Percentiles rank a stretch among this genome's conserved stretches.
These are phyloP conservation scores for Dovyalis caffra DNA, from an alignment of 345 rosid species.

Conservation along the genomic window DNA sequence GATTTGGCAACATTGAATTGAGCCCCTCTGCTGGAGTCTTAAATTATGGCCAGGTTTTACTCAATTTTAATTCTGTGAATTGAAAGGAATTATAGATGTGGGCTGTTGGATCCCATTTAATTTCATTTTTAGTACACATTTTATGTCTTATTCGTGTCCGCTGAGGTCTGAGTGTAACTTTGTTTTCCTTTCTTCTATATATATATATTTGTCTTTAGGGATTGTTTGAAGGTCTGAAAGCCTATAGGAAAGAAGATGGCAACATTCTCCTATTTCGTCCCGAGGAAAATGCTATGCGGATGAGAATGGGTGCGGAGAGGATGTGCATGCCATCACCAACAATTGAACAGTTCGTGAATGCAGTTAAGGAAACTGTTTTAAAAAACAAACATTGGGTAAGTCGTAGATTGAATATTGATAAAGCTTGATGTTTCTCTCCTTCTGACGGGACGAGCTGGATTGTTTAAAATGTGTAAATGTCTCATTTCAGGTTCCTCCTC, in stretches of 20 bases:
- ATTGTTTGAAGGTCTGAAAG: constrained; percentile 92
- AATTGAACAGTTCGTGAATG: constrained; percentile 80
- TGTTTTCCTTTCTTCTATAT: background rate
- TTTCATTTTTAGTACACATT: background rate
- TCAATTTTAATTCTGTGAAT: no score
- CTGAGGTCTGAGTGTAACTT: background rate
- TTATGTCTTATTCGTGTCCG: background rate
- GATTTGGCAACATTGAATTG: constrained; percentile 84
- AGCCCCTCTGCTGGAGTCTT: constrained; percentile 86
- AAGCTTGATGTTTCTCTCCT: background rate
- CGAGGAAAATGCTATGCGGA: constrained; percentile 80
- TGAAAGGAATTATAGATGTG: background rate
- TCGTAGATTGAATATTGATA: background rate
- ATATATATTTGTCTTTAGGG: constrained; percentile 50
- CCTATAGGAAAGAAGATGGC: constrained; percentile 75
- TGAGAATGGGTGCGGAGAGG: constrained; percentile 87
- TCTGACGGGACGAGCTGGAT: constrained; percentile 3
- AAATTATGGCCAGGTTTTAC: constrained; percentile 85
- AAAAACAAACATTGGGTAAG: constrained; percentile 97
- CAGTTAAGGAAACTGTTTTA: constrained; percentile 75
- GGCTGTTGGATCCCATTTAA: background rate
- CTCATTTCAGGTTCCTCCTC: constrained; percentile 71
- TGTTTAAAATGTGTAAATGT: constrained; percentile 12
- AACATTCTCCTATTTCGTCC: constrained; percentile 81
- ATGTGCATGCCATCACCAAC: constrained; percentile 97